phyloP scores from a whole-genome alignment of 768 basidiomycete genomes.

The Agaricus sinodeliciosus region DNA sequence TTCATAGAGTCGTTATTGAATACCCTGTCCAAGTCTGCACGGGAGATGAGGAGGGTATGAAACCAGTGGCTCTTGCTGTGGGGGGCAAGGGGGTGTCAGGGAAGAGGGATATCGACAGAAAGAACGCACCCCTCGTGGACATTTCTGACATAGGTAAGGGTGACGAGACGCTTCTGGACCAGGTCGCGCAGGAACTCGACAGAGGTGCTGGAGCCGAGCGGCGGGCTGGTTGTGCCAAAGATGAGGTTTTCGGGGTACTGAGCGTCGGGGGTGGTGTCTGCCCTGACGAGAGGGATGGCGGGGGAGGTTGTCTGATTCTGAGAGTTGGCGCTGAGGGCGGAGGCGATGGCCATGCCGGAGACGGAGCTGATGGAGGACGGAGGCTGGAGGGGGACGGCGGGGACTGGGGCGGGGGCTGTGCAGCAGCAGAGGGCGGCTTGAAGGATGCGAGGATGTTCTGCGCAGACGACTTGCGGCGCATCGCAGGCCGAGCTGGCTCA shows the following conservation, averaged over 20 bases:
- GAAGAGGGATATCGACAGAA: background rate
- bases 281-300: conserved; percentile 39
- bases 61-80: conserved; percentile 79
- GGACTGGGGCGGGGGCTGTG: conserved; percentile 24
- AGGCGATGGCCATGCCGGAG: conserved; percentile 24
- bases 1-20: conserved; percentile 74
- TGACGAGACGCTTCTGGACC: conserved; percentile 79
- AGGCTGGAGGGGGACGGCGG: conserved; percentile 23
- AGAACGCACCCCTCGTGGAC: conserved; percentile 77
- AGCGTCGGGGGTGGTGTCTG: conserved; percentile 59
- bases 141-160: conserved; percentile 78
- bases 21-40: conserved; percentile 62
- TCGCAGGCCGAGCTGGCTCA: conserved; percentile 43
- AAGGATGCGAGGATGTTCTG: conserved; percentile 79
- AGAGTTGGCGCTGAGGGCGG: conserved; percentile 26
- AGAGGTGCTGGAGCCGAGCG: conserved; percentile 57
- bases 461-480: conserved; percentile 83
- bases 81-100: conserved; percentile 5
- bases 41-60: conserved; percentile 77
- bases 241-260: conserved; percentile 41
- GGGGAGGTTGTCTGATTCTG: conserved; percentile 28
- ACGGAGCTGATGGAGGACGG: conserved; percentile 25
- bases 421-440: conserved; percentile 34
- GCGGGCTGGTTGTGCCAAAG: conserved; percentile 34
- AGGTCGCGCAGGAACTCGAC: conserved; percentile 75